phyloP scores from a whole-genome alignment of 331 rosid genomes.

The Telfairia occidentalis region DNA sequence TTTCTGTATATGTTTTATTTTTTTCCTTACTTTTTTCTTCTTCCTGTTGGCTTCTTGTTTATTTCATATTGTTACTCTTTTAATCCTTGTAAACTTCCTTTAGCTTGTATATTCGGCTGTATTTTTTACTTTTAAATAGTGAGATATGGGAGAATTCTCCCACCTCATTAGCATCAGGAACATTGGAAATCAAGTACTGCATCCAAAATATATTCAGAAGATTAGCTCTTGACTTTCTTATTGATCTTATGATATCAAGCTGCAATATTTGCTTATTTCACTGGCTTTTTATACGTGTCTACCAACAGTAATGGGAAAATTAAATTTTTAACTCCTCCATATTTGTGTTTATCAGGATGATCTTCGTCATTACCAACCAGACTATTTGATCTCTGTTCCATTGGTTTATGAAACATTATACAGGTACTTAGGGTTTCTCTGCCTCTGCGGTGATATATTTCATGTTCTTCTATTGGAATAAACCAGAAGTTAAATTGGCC shows the following conservation, averaged over 20 bases:
- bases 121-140: neutral
- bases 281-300: neutral
- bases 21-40: neutral
- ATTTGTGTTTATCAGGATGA: slow-evolving; percentile 46
- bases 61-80: no score
- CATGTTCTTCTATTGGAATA: neutral
- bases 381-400: slow-evolving; percentile 73
- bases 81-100: neutral
- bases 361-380: slow-evolving; percentile 60
- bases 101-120: neutral
- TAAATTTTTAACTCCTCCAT: neutral
- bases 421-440: slow-evolving; percentile 37
- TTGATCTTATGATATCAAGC: neutral
- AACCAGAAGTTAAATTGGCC: neutral
- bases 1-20: neutral
- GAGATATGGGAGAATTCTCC: neutral
- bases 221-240: neutral
- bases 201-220: neutral
- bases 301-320: neutral
- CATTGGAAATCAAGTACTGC: neutral
- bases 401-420: slow-evolving; percentile 81
- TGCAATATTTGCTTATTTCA: neutral
- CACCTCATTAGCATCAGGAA: neutral
- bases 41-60: neutral
- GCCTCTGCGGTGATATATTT: neutral